Evolutionary conservation across 768 basidiomycete genomes (phyloP).

Genomic region (Serendipita sp.): DNA sequence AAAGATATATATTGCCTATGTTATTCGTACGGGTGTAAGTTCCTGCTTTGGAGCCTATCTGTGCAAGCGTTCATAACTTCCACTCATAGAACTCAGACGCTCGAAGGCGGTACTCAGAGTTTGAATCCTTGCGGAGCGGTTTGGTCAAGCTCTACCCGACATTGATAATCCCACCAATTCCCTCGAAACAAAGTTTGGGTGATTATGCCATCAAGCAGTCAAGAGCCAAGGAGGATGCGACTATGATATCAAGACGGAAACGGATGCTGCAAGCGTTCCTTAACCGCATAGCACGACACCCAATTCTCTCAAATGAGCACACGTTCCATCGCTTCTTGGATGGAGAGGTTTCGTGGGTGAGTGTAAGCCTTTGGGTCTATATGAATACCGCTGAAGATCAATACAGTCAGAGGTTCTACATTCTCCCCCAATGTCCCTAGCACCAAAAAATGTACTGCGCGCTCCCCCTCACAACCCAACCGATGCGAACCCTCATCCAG

Average conservation of each 20-base stretch:
- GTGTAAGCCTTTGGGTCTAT: conserved; percentile 14
- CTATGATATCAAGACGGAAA: conserved; percentile 80
- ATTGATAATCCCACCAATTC: conserved; percentile 92
- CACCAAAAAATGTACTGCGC: conserved; percentile 92
- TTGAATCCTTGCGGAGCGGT: conserved; percentile 76
- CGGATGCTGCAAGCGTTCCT: conserved; percentile 93
- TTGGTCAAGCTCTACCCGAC: conserved; percentile 86
- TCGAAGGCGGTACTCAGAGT: conserved; percentile 89
- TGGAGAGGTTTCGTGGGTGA: conserved; percentile 89
- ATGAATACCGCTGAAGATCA: conserved; percentile 2
- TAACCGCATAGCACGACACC: conserved; percentile 75
- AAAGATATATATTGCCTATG: conserved; percentile 86
- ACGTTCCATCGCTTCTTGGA: conserved; percentile 93
- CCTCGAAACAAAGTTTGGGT: conserved; percentile 85
- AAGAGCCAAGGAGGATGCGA: conserved; percentile 90
- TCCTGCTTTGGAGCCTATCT: conserved; percentile 10
- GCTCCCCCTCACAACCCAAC: conserved; percentile 92
- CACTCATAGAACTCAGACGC: conserved; percentile 53
- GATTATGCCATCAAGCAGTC: conserved; percentile 96
- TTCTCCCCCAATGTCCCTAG: conserved; percentile 74
- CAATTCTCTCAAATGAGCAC: conserved; percentile 90
- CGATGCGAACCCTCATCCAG: conserved; percentile 49
- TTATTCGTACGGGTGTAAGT: conserved; percentile 74
- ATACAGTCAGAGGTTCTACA: conserved; percentile 75
- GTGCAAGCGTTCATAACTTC: not conserved